These are phyloP conservation scores for Emergomyces orientalis DNA, from an alignment of 2,329 filamentous ascomycete species.

Conservation along the genomic window DNA sequence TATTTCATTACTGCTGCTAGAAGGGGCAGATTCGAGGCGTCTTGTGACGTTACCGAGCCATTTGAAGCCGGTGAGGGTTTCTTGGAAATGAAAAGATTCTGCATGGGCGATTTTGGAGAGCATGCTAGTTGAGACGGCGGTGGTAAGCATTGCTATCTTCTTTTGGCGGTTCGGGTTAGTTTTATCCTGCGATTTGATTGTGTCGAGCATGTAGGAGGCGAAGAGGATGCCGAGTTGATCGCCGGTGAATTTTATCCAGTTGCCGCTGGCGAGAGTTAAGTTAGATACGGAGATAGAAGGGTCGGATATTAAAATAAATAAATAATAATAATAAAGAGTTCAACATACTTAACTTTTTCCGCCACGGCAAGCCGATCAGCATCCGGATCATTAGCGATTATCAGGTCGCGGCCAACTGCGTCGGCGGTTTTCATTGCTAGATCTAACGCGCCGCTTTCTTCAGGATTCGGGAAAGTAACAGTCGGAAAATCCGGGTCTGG, in stretches of 20 bases:
- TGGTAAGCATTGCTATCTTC: conserved; percentile 49
- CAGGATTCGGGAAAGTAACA: conserved; percentile 56
- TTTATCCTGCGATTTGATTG: conserved; percentile 23
- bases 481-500: conserved; percentile 57
- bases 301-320: not conserved
- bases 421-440: conserved; percentile 50
- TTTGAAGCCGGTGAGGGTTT: conserved; percentile 59
- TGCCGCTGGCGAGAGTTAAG: conserved; percentile 26
- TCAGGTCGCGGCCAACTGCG: conserved; percentile 39
- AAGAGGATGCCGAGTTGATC: conserved; percentile 55
- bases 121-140: conserved; percentile 57
- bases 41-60: conserved; percentile 56
- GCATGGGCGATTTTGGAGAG: conserved; percentile 46
- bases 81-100: conserved; percentile 49
- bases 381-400: conserved; percentile 57
- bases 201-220: conserved; percentile 48
- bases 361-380: conserved; percentile 56
- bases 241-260: conserved; percentile 55
- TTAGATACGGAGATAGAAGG: not conserved
- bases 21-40: conserved; percentile 34
- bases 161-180: conserved; percentile 23
- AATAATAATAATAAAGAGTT: not conserved
- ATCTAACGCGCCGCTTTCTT: conserved; percentile 54
- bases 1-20: not conserved
- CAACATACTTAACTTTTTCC: conserved; percentile 43